phyloP scores from a whole-genome alignment of 1,284 basidiomycete genomes.

The Exobasidium rhododendri region DNA sequence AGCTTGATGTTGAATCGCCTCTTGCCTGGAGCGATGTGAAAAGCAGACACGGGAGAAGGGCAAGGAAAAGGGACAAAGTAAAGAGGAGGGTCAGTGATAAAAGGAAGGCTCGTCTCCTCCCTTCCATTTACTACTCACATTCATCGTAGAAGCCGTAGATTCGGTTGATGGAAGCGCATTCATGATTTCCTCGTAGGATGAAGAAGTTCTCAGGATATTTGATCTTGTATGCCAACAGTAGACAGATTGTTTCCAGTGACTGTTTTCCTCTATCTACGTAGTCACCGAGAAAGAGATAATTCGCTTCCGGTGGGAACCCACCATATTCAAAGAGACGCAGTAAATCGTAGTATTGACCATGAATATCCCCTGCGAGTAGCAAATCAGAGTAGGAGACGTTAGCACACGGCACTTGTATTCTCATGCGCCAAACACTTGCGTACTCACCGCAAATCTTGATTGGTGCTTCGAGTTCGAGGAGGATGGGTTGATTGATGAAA shows the following conservation, averaged over 20 bases:
- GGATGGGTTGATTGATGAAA: constrained; percentile 91
- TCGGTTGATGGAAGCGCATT: constrained; percentile 98
- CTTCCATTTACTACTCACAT: constrained; percentile 56
- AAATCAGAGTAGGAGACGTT: constrained; percentile 2
- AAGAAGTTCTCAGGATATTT: constrained; percentile 99
- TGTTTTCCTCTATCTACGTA: constrained; percentile 99
- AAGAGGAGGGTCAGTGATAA: not conserved
- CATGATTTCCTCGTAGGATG: constrained; percentile 94
- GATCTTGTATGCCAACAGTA: constrained; percentile 90
- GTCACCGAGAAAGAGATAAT: constrained; percentile 97
- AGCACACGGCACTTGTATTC: too few relatives aligned
- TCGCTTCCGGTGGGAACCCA: constrained; percentile 93
- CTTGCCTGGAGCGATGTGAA: constrained; percentile 64
- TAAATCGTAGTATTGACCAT: constrained; percentile 97
- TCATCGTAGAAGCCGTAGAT: constrained; percentile 99
- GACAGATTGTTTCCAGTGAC: constrained; percentile 92
- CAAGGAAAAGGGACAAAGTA: not conserved
- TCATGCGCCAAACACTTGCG: too few relatives aligned
- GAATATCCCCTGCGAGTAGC: constrained; percentile 73
- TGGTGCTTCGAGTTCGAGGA: constrained; percentile 88
- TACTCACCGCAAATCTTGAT: constrained; percentile 93
- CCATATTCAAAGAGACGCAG: constrained; percentile 99
- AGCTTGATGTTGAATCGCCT: constrained; percentile 98
- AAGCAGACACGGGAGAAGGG: not conserved
- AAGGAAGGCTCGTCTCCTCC: not conserved